phyloP scores from a whole-genome alignment of 768 basidiomycete species.

The Hemileccinum impolitum region DNA sequence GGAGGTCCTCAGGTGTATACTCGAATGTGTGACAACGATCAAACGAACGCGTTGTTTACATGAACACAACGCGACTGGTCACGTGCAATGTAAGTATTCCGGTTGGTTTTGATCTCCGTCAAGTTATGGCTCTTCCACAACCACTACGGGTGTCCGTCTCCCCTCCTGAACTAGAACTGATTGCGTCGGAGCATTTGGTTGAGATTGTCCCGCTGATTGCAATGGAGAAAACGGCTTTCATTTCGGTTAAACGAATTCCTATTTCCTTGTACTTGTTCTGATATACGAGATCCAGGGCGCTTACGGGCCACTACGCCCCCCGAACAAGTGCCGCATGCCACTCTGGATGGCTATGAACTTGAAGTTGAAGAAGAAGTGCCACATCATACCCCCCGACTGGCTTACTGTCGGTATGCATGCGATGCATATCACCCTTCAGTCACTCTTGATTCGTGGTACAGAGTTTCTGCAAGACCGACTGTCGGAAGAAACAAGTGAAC shows the following conservation, averaged over 20 bases:
- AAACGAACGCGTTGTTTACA: no score
- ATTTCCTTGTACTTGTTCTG: conserved; percentile 7
- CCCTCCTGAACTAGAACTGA: conserved; percentile 83
- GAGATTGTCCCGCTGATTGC: conserved; percentile 86
- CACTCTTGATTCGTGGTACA: conserved; percentile 28
- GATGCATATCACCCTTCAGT: not conserved
- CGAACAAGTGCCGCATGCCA: conserved; percentile 80
- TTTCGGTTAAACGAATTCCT: conserved; percentile 58
- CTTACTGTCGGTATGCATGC: conserved; percentile 66
- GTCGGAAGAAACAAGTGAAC: conserved; percentile 66
- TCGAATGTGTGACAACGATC: no score
- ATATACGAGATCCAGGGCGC: conserved; percentile 56
- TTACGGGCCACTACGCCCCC: conserved; percentile 90
- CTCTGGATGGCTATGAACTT: conserved; percentile 95
- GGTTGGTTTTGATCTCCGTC: no score
- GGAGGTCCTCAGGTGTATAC: no score
- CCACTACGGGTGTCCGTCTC: conserved; percentile 68
- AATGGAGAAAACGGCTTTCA: conserved; percentile 89
- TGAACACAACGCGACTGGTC: conserved; percentile 14
- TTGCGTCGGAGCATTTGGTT: conserved; percentile 80
- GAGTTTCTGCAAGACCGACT: conserved; percentile 80
- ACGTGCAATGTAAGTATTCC: conserved; percentile 12
- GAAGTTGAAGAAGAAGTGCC: conserved; percentile 92
- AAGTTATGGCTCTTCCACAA: conserved; percentile 72
- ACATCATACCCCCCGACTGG: conserved; percentile 90